phyloP scores from a whole-genome alignment of 208 protist genomes.

The Angomonas deanei region DNA sequence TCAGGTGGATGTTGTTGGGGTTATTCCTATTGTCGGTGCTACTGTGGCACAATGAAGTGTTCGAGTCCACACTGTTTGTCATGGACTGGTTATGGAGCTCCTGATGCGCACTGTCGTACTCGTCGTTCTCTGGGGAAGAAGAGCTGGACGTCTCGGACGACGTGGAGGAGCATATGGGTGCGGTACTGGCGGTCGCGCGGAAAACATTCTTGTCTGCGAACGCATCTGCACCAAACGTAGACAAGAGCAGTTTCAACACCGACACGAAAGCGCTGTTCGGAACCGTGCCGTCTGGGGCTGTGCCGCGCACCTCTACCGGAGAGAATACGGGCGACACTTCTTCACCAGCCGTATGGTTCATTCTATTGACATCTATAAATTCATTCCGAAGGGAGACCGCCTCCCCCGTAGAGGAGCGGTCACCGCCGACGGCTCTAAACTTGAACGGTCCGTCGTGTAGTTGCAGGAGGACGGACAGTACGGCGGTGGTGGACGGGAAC shows the following conservation, averaged over 20 bases:
- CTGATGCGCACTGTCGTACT: no score
- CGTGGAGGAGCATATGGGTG: neutral
- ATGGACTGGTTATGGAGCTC: no score
- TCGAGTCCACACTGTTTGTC: no score
- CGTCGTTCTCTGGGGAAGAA: no score
- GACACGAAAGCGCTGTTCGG: no score
- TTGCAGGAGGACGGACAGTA: slow-evolving; percentile 22
- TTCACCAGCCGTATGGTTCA: no score
- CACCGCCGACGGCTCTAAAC: slow-evolving; percentile 13
- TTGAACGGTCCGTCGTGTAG: slow-evolving; percentile 44
- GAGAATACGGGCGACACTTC: no score
- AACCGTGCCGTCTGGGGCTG: no score
- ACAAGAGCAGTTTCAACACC: neutral
- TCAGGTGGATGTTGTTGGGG: neutral
- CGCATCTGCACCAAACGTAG: neutral
- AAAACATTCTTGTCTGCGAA: neutral
- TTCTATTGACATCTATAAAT: no score
- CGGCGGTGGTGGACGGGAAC: slow-evolving; percentile 7
- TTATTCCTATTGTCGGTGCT: neutral
- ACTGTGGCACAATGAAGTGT: no score
- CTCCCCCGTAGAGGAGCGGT: neutral
- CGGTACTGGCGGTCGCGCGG: neutral
- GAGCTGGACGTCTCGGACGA: no score
- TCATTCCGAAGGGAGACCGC: neutral
- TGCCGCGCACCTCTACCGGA: no score